Percentiles rank a stretch among this genome's conserved stretches.
phyloP scores from a whole-genome alignment of 345 rosid species.

The Combretum micranthum region DNA sequence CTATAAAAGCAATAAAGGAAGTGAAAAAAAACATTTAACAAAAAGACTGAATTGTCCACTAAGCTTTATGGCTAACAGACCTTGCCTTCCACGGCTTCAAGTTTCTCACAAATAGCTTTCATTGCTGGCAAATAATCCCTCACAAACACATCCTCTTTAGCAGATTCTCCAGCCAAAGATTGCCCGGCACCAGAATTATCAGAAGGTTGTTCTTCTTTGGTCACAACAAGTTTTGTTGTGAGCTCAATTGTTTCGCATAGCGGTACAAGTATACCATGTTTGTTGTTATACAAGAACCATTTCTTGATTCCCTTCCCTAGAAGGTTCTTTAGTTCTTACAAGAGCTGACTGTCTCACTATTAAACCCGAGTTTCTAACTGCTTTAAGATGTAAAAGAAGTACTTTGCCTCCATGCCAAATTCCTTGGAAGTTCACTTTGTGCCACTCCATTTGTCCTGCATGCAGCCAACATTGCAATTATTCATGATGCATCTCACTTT shows the following conservation, averaged over 20 bases:
- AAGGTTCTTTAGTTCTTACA: constrained; percentile 63
- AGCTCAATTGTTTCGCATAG: constrained; percentile 68
- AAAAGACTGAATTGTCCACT: not conserved
- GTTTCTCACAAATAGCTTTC: constrained; percentile 75
- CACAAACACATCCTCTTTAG: constrained; percentile 50
- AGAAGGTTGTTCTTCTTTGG: constrained; percentile 35
- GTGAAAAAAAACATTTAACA: constrained; percentile 16
- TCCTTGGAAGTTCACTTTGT: constrained; percentile 77
- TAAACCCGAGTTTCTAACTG: constrained; percentile 72
- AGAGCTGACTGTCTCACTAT: constrained; percentile 68
- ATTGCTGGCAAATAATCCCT: constrained; percentile 81
- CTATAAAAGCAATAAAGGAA: constrained; percentile 37
- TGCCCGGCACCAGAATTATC: constrained; percentile 31
- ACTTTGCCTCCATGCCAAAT: constrained; percentile 59
- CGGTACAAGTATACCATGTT: constrained; percentile 67
- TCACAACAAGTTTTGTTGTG: constrained; percentile 68
- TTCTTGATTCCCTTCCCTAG: constrained; percentile 53
- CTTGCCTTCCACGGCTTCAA: constrained; percentile 72
- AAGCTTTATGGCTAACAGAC: constrained; percentile 25
- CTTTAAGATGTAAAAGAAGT: constrained; percentile 57
- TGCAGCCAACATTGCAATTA: not conserved
- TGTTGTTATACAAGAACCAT: constrained; percentile 42
- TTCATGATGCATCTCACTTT: not conserved
- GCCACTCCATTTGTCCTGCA: constrained; percentile 70
- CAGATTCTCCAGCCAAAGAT: constrained; percentile 25